These are phyloP conservation scores for Colletotrichum eremochloae DNA, from an alignment of 2,329 filamentous ascomycete species.

Conservation along the genomic window DNA sequence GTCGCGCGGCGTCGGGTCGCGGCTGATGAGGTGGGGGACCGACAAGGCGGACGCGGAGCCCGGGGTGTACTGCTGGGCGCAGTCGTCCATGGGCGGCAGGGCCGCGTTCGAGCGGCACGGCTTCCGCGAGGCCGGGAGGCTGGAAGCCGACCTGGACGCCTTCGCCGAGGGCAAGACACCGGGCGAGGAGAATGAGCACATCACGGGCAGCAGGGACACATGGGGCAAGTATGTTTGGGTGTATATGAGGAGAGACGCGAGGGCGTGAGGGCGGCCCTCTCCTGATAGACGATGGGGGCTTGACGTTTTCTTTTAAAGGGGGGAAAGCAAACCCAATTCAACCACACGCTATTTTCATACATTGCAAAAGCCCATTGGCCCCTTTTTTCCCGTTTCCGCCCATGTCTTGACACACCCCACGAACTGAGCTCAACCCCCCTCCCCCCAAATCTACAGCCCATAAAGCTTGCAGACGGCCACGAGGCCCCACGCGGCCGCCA, in stretches of 20 bases:
- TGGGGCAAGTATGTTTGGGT: conserved; percentile 45
- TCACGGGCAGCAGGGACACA: conserved; percentile 43
- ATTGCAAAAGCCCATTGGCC: too few relatives aligned
- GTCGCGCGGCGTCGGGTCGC: conserved; percentile 50
- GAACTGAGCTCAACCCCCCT: not conserved
- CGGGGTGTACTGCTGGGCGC: conserved; percentile 47
- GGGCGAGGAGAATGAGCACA: not conserved
- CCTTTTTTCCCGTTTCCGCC: not conserved
- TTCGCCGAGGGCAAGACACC: conserved; percentile 15
- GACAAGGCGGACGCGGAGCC: conserved; percentile 48
- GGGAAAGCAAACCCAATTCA: too few relatives aligned
- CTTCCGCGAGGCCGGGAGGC: conserved; percentile 44
- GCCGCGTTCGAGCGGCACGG: conserved; percentile 49
- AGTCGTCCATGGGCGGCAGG: conserved; percentile 47
- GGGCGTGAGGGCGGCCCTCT: not conserved
- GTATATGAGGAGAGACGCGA: conserved; percentile 50
- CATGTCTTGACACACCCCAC: not conserved
- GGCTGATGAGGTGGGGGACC: conserved; percentile 51
- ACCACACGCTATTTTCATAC: too few relatives aligned
- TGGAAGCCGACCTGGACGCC: conserved; percentile 22
- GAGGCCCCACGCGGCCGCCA: conserved; percentile 44
- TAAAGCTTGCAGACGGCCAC: conserved; percentile 45
- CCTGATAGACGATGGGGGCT: too few relatives aligned
- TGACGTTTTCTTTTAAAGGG: too few relatives aligned
- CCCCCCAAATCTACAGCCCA: conserved; percentile 26